Base-by-base conservation (phyloP, 345 rosid genomes). In the Gossypium raimondii region DNA sequence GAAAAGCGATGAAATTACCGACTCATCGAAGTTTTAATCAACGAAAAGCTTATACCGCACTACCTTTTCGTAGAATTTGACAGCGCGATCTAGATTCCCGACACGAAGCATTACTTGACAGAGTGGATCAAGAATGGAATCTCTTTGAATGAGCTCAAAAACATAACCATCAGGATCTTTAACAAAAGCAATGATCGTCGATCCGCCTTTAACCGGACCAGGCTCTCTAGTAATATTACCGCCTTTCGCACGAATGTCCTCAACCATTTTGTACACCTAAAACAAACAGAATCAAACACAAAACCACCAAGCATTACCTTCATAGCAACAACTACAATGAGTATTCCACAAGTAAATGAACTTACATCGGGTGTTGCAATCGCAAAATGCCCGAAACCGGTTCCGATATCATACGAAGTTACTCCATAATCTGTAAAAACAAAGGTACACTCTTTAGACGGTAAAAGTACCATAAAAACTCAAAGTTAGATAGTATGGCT, bases 71-170 rank as follows among this genome's bases (percentile, higher is more conserved):
- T 95, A 93, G 81, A 95, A 93, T 78, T 91, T 87, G 86, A 91
- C 87, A 51, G 98, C 77, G 13, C 94, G 91, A 24, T 88, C 93
- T 24, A 95, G 81, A 79, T 95, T 96, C 73, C 99, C 97, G 47
- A 89, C 93, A 72, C 98, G 98, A 75, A 95, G 93, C 97, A 93
- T 95, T 17, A 95, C 88, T 89, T 95, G 99, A 79, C 98, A 95
- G 24, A 95, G 85, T 53, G 99, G 99, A 77, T 93, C 94, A 70
- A 94, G 97, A 50, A 97, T 91, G 61, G 89, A 85, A 60, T 87
- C 94, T 72, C 98, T 85, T 76, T 95, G 97, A 75, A 95, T 93
- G 52, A 95, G 81, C 87, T 95, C 97, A 79, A 95, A 95, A 55
- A 68, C 14, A 70, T 91, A 95, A 57, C 99, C 98, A 85, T 95